Evolutionary conservation across 2,329 filamentous ascomycete genomes (phyloP).

Genomic region (Diaporthe citrichinensis): DNA sequence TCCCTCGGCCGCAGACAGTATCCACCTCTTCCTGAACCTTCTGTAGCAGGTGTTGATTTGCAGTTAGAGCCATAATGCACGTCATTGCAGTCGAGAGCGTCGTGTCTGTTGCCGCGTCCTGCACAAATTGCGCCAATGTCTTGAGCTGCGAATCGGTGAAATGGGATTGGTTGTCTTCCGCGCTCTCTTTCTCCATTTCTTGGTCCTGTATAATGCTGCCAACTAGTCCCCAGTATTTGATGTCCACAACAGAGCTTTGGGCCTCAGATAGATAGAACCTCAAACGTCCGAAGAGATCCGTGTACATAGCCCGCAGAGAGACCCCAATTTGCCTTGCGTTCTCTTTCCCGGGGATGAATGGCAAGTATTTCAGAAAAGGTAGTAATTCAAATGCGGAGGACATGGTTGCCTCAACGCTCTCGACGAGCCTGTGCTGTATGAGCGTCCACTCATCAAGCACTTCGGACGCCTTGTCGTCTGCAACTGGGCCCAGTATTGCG

Average conservation of each 20-base stretch:
- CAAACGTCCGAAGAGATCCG: neutral
- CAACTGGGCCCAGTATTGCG: slow-evolving; percentile 21
- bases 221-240: slow-evolving; percentile 29
- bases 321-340: slow-evolving; percentile 1
- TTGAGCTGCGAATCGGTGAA: slow-evolving; percentile 24
- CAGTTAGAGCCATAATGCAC: slow-evolving; percentile 29
- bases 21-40: slow-evolving; percentile 23
- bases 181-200: neutral
- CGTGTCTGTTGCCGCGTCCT: slow-evolving; percentile 26
- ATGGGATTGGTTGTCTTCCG: neutral
- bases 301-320: neutral
- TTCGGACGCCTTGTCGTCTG: neutral
- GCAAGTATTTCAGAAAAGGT: slow-evolving; percentile 23
- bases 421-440: slow-evolving; percentile 19
- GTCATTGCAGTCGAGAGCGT: slow-evolving; percentile 21
- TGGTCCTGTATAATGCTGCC: slow-evolving; percentile 12
- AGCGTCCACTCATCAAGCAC: slow-evolving; percentile 13
- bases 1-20: neutral
- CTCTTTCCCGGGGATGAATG: slow-evolving; percentile 6
- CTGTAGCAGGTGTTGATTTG: neutral
- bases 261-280: neutral
- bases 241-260: neutral
- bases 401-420: slow-evolving; percentile 11
- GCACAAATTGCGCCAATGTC: neutral
- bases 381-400: slow-evolving; percentile 19